Conservation (phyloP, 2,329 filamentous ascomycete species). For the Alternaria brassicae region DNA sequence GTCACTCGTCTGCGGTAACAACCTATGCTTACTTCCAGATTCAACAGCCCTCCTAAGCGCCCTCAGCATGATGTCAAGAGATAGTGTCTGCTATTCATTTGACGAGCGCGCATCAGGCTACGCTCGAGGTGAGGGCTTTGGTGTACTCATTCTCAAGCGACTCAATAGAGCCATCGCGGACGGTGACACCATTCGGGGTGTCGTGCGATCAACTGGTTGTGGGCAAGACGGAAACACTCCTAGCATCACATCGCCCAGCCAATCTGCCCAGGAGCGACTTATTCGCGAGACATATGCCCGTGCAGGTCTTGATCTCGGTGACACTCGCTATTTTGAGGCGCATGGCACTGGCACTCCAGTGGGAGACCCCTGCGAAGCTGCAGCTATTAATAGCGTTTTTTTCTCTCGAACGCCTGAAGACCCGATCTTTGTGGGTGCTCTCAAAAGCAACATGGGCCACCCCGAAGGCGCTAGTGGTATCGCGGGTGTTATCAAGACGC, state of each 20-base stretch:
- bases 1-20: slow-evolving; percentile 24
- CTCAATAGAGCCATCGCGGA: slow-evolving; percentile 24
- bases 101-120: slow-evolving; percentile 68
- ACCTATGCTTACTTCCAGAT: slow-evolving; percentile 22
- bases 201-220: slow-evolving; percentile 36
- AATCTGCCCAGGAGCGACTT: slow-evolving; percentile 54
- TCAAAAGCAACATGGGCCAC: slow-evolving; percentile 49
- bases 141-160: slow-evolving; percentile 35
- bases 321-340: slow-evolving; percentile 35
- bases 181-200: slow-evolving; percentile 38
- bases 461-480: slow-evolving; percentile 50
- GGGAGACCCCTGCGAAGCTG: slow-evolving; percentile 35
- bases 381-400: slow-evolving; percentile 23
- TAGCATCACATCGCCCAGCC: slow-evolving; percentile 35
- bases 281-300: slow-evolving; percentile 44
- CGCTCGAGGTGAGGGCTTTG: slow-evolving; percentile 66
- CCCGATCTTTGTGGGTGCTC: slow-evolving; percentile 21
- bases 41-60: slow-evolving; percentile 14
- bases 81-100: slow-evolving; percentile 42
- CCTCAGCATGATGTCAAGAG: slow-evolving; percentile 37
- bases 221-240: slow-evolving; percentile 29
- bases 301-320: slow-evolving; percentile 42
- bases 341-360: slow-evolving; percentile 62
- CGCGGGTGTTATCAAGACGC: slow-evolving; percentile 48
- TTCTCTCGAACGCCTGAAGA: slow-evolving; percentile 21